Evolutionary conservation across 805 yeast genomes (phyloP).

Genomic region (Clavispora vitiphila): DNA sequence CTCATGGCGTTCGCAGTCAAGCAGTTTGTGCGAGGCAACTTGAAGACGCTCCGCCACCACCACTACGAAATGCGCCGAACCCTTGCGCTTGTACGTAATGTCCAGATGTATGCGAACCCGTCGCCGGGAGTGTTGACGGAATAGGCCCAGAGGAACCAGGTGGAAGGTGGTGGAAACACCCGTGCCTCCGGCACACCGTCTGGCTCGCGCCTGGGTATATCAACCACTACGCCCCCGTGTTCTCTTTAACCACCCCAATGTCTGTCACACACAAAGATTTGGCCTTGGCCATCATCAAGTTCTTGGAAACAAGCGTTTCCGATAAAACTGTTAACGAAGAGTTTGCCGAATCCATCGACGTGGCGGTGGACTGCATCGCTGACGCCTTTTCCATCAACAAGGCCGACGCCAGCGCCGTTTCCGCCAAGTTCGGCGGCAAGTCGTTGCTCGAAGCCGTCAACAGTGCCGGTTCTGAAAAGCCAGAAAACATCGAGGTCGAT

Average conservation of each 20-base stretch:
- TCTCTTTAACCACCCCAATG: constrained; percentile 27
- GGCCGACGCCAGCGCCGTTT: constrained; percentile 30
- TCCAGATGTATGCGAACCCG: background rate
- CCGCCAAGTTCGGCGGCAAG: constrained; percentile 44
- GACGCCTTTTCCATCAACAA: constrained; percentile 75
- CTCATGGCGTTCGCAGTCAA: constrained; percentile 36
- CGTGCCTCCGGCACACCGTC: constrained; percentile 8
- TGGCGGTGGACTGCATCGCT: constrained; percentile 86
- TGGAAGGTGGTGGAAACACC: constrained; percentile 16
- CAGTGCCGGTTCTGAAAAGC: constrained; percentile 13
- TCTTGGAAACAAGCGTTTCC: constrained; percentile 53
- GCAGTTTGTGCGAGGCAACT: constrained; percentile 16
- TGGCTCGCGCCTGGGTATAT: background rate
- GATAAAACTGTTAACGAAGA: constrained; percentile 70
- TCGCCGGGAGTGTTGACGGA: background rate
- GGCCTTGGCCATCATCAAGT: constrained; percentile 71
- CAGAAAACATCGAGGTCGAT: constrained; percentile 30
- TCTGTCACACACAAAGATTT: constrained; percentile 53
- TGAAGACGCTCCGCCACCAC: constrained; percentile 10
- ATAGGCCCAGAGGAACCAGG: background rate
- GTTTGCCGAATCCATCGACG: constrained; percentile 82
- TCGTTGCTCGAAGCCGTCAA: constrained; percentile 43
- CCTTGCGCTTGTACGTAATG: background rate
- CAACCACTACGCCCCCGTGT: background rate
- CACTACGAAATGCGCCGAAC: constrained; percentile 6